phyloP scores from a whole-genome alignment of 768 basidiomycete species.

The Boletus rubroflammeus region DNA sequence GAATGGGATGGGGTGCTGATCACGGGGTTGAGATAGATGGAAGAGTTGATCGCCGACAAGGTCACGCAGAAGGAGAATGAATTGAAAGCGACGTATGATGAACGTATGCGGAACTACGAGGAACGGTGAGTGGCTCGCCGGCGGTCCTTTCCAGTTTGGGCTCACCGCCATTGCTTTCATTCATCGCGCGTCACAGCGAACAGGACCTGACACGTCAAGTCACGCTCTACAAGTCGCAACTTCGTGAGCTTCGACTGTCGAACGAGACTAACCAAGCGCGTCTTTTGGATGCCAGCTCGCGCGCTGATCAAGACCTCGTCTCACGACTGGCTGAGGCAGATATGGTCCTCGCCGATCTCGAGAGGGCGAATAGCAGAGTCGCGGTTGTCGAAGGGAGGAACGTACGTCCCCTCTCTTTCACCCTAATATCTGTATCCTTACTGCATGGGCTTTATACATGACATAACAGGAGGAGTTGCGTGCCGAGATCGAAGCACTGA shows the following conservation, averaged over 20 bases:
- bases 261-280: constrained; percentile 93
- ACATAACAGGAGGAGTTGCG: constrained; percentile 78
- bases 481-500: constrained; percentile 89
- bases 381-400: constrained; percentile 92
- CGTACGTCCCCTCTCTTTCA: constrained; percentile 40
- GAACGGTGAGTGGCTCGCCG: constrained; percentile 60
- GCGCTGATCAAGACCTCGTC: constrained; percentile 92
- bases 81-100: constrained; percentile 94
- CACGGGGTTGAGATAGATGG: constrained; percentile 66
- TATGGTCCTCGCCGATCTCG: constrained; percentile 91
- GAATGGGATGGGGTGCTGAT: constrained; percentile 2
- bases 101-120: constrained; percentile 92
- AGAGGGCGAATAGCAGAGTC: constrained; percentile 91
- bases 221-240: constrained; percentile 79
- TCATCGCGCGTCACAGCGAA: constrained; percentile 52
- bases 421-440: background rate
- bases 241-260: constrained; percentile 84
- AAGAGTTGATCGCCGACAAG: constrained; percentile 84
- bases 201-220: constrained; percentile 92
- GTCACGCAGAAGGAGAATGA: constrained; percentile 94
- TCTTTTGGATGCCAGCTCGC: constrained; percentile 84
- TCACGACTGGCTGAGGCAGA: constrained; percentile 91
- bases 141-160: background rate
- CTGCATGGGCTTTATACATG: background rate
- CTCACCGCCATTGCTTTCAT: background rate